These are phyloP conservation scores for Fusarium compactum DNA, from an alignment of 2,329 filamentous ascomycete species.

Conservation along the genomic window DNA sequence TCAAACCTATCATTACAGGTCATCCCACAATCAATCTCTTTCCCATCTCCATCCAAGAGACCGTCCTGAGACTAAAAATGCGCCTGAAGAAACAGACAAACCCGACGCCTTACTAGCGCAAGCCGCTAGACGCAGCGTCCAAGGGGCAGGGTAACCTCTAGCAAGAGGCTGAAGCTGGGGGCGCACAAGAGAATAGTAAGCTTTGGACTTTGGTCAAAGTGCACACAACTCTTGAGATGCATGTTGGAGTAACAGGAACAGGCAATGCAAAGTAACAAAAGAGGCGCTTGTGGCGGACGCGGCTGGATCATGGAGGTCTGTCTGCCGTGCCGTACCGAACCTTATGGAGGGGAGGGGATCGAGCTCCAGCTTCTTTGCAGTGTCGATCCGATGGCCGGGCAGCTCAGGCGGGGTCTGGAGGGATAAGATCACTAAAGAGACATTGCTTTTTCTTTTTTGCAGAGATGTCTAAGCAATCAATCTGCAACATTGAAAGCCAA, in stretches of 20 bases:
- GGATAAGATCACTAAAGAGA: slow-evolving; percentile 14
- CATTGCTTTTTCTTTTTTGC: slow-evolving; percentile 19
- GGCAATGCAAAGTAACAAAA: slow-evolving; percentile 18
- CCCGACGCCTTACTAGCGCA: slow-evolving; percentile 28
- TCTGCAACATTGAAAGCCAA: background rate
- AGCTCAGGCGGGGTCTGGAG: slow-evolving; percentile 17
- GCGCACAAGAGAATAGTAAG: slow-evolving; percentile 1
- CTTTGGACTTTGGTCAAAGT: slow-evolving; percentile 3
- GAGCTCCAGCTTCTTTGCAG: slow-evolving; percentile 30
- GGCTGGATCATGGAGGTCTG: slow-evolving; percentile 16
- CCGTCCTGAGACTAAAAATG: slow-evolving; percentile 32
- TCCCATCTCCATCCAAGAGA: slow-evolving; percentile 23
- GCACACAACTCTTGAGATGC: background rate
- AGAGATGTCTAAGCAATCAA: background rate
- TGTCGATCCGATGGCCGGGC: slow-evolving; percentile 40
- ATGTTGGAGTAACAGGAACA: slow-evolving; percentile 22
- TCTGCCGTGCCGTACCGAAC: background rate
- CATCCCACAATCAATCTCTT: slow-evolving; percentile 30
- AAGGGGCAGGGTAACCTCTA: slow-evolving; percentile 25
- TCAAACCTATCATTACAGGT: slow-evolving; percentile 20
- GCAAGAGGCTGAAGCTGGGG: slow-evolving; percentile 6
- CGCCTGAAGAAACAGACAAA: slow-evolving; percentile 25
- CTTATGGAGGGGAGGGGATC: slow-evolving; percentile 1
- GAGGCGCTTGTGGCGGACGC: slow-evolving; percentile 44
- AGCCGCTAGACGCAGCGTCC: slow-evolving; percentile 24